Evolutionary conservation across 2,329 filamentous ascomycete species (phyloP).

Genomic region (Aspergillus sp.): DNA sequence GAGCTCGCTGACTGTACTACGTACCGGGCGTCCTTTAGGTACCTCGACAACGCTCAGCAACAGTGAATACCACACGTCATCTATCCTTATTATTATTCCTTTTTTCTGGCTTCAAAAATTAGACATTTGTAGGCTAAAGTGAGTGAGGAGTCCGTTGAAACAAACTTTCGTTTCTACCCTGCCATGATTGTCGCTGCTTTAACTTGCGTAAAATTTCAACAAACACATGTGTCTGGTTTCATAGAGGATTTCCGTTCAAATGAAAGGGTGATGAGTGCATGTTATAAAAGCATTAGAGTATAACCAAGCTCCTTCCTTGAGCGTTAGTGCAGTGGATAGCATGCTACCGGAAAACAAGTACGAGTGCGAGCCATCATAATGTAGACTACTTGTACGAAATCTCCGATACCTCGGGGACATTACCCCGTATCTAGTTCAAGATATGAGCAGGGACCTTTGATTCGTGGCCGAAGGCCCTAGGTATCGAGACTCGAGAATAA

Average conservation of each 20-base stretch:
- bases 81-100: neutral
- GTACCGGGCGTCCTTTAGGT: neutral
- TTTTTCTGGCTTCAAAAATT: too few species aligned
- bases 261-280: neutral
- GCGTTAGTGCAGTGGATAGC: neutral
- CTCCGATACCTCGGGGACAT: neutral
- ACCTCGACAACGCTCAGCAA: neutral
- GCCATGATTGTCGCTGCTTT: neutral
- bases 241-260: neutral
- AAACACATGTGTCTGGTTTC: neutral
- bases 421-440: neutral
- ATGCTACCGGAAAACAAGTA: neutral
- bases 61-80: neutral
- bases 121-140: neutral
- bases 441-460: too few species aligned
- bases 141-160: neutral
- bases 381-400: neutral
- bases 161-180: neutral
- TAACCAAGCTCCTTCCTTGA: neutral
- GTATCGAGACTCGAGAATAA: too few species aligned
- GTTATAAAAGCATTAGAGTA: neutral
- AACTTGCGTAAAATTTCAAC: neutral
- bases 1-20: slow-evolving; percentile 2
- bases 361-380: neutral
- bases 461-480: too few species aligned